Percentiles rank a stretch among this genome's conserved stretches.
These are phyloP conservation scores for Globisporangium uncinulatum DNA, from an alignment of 352 stramenopile genomes.

Conservation along the genomic window DNA sequence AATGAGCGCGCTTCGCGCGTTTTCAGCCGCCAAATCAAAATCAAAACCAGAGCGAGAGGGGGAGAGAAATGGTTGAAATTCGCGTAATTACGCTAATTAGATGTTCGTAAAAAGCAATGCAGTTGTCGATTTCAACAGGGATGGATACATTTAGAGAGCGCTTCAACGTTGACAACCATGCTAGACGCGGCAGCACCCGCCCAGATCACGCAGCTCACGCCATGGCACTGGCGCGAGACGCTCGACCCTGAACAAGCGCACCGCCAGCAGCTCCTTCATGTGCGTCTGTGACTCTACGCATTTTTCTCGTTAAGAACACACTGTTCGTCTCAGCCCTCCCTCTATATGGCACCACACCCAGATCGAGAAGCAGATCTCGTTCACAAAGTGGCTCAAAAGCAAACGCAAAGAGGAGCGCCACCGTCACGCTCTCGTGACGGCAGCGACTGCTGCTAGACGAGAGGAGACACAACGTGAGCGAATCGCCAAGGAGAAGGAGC, in stretches of 20 bases:
- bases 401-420: slow-evolving; percentile 15
- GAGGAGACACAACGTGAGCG: slow-evolving; percentile 9
- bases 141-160: too few relatives aligned
- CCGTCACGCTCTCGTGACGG: neutral
- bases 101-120: too few relatives aligned
- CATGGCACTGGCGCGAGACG: slow-evolving; percentile 69
- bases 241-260: slow-evolving; percentile 32
- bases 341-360: slow-evolving; percentile 7
- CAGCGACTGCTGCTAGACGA: slow-evolving; percentile 9
- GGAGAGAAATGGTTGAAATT: too few relatives aligned
- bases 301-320: neutral
- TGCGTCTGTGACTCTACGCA: slow-evolving; percentile 1
- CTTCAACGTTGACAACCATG: too few relatives aligned
- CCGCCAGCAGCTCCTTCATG: slow-evolving; percentile 45
- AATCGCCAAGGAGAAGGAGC: slow-evolving; percentile 13
- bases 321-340: too few relatives aligned
- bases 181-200: too few relatives aligned
- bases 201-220: slow-evolving; percentile 1
- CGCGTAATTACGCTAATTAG: too few relatives aligned
- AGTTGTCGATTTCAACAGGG: too few relatives aligned
- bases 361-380: slow-evolving; percentile 43
- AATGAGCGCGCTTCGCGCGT: neutral
- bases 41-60: too few relatives aligned
- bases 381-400: slow-evolving; percentile 35
- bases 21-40: too few relatives aligned